Evolutionary conservation across 2,329 filamentous ascomycete genomes (phyloP).

Genomic region (Botrytis squamosa): DNA sequence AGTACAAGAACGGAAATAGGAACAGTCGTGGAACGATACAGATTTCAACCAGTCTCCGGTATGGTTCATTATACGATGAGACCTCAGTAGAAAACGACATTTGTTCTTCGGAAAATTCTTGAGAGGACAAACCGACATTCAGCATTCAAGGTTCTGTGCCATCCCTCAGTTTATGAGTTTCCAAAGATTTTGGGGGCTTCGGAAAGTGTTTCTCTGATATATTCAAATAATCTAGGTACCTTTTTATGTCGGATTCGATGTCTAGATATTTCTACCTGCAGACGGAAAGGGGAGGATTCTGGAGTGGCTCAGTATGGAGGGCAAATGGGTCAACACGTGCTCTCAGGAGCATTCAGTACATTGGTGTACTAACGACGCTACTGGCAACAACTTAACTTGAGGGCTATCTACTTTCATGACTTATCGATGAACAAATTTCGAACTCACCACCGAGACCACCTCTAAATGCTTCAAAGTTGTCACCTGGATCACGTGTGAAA

Average conservation of each 20-base stretch:
- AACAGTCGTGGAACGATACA: not conserved
- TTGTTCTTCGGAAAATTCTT: not conserved
- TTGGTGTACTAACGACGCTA: not conserved
- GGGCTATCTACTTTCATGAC: not conserved
- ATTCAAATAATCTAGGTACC: accelerated
- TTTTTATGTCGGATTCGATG: not conserved
- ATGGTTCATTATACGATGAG: not conserved
- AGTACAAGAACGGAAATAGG: not conserved
- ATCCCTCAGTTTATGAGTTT: not conserved
- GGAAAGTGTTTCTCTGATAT: too few relatives aligned
- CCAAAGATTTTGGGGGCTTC: not conserved
- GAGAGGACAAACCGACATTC: not conserved
- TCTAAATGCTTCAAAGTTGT: not conserved
- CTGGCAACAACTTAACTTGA: not conserved
- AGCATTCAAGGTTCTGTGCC: not conserved
- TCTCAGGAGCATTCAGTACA: not conserved
- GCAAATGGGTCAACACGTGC: not conserved
- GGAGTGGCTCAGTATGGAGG: not conserved
- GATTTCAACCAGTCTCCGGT: not conserved
- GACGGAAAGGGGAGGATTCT: not conserved
- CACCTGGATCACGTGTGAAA: not conserved
- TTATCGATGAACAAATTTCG: not conserved
- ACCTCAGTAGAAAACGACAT: not conserved
- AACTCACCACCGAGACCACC: not conserved
- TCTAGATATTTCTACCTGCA: not conserved